Evolutionary conservation across 1,284 basidiomycete genomes (phyloP), one percentile per base, ranked within the genome.

Genomic region (Malassezia equina): DNA sequence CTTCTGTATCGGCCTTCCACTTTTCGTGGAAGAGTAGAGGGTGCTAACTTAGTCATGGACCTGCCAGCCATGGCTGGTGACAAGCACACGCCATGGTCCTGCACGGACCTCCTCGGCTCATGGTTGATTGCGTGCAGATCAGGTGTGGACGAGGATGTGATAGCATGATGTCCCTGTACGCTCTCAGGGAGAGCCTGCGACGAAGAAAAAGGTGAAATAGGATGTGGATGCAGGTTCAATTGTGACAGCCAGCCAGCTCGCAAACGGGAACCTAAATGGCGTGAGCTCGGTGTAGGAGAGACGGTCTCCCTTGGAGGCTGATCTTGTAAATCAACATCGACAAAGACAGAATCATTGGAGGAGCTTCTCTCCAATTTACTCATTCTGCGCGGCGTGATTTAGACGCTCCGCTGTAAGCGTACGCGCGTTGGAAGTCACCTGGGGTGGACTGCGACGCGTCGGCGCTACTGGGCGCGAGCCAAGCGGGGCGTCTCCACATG

Each of bases 1-100:
- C 54, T 56, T 7, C 54, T 40, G 24, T 56, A 56, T 7, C 48
- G 48, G 6, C 54, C 54, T 21, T 56, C 44, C 1, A 43, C 49
- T 9, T 15, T 23, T 13, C 49, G 39, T 2, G 11, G 36, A 7
- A 23, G n/a, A 19, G 36, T 9, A 3, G 36, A 39, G 19, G 36
- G 36, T 11, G 19, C 21, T 19, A 39, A 21, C 2, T n/a, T 19
- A 4, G 9, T 15, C 36, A 39, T 21, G 2, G 36, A 39, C 17
- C 19, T 21, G 9, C 36, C 9, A 19, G 36, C 36, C 7, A 39
- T 19, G 4, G 36, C 9, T 21, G n/a, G 15, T 9, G 36, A 21
- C 19, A 12, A 19, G 36, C 21, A 12, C 7, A 39, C 11, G 19
- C 8, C 17, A 19, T 13, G 12, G 17, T 21, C 8, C n/a, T 19